These are phyloP conservation scores for Ustilago lituana DNA, from an alignment of 1,284 basidiomycete genomes.

Conservation along the genomic window DNA sequence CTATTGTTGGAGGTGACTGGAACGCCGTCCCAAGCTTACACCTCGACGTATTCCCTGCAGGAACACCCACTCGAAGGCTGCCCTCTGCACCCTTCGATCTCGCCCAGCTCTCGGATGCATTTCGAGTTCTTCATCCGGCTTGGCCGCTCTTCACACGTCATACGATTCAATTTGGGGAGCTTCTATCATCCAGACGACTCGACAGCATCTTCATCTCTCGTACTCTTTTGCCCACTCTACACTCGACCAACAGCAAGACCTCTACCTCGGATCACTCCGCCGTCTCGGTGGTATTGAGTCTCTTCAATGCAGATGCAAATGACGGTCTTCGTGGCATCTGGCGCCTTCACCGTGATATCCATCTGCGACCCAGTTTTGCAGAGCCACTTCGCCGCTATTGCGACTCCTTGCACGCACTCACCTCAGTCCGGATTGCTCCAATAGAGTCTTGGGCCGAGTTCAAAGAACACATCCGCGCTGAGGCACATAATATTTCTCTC, in stretches of 20 bases:
- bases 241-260: too few relatives aligned
- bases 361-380: background rate
- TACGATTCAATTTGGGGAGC: background rate
- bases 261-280: constrained; percentile 1
- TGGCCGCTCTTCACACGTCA: constrained; percentile 2
- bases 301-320: background rate
- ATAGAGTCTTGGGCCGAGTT: background rate
- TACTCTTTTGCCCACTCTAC: background rate
- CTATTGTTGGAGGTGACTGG: too few relatives aligned
- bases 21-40: too few relatives aligned
- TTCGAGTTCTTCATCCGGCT: constrained; percentile 1
- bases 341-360: constrained; percentile 4
- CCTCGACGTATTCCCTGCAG: too few relatives aligned
- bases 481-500: background rate
- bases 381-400: background rate
- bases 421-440: background rate
- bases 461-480: background rate
- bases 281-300: background rate
- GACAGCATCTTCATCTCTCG: constrained; percentile 11
- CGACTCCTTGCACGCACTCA: too few relatives aligned
- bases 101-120: constrained; percentile 2
- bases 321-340: constrained; percentile 1
- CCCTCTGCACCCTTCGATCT: background rate
- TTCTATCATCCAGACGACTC: background rate
- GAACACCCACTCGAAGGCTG: too few relatives aligned